Evolutionary conservation across 1,139 yeast species (phyloP), one percentile per base, ranked within the genome.

Genomic region (Candida freyschussii): DNA sequence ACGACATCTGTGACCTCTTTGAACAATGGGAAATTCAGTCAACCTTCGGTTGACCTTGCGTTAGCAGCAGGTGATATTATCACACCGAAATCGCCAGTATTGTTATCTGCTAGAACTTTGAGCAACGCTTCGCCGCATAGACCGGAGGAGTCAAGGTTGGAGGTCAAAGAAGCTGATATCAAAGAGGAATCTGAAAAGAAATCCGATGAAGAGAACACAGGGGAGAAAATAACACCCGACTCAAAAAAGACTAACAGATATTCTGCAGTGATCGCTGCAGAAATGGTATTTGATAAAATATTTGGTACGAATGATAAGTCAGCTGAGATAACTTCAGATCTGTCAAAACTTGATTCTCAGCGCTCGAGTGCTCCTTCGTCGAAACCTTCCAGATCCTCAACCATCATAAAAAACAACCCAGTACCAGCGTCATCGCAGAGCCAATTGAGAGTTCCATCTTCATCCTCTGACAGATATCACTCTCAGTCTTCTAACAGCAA

Each of bases 1-100:
- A 65, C 46, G 55, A 67, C 42, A 51, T 69, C 36, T 2, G 30
- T 46, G 4, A 27, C 39, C 8, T 48, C 53, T 4, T 12, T 49
- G 34, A 28, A 28, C 3, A 48, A 48, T 26, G 27, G 37, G 14
- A 48, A 45, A 27, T 40, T 56, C 21, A 53, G 59, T 32, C 48
- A 56, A 29, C 61, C 60, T 14, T 53, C 56, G 5, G 49, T 59
- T 21, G 62, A 59, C 29, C 24, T 56, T 26, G 47, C 58, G 16
- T 45, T 45, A 25, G 63, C 54, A 6, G 55, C 55, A 36, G 65
- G 63, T 27, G 62, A 57, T 35, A 44, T 60, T 13, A 57, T 56
- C 16, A 55, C 49, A 21, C 53, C 57, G 21, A 49, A 48, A 33
- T 48, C 53, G 5, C 52, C 53, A 28, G 36, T 19, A 10, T 12